Base-by-base conservation (phyloP, 176 grass and related monocot species). In the Elymus sibiricus region DNA sequence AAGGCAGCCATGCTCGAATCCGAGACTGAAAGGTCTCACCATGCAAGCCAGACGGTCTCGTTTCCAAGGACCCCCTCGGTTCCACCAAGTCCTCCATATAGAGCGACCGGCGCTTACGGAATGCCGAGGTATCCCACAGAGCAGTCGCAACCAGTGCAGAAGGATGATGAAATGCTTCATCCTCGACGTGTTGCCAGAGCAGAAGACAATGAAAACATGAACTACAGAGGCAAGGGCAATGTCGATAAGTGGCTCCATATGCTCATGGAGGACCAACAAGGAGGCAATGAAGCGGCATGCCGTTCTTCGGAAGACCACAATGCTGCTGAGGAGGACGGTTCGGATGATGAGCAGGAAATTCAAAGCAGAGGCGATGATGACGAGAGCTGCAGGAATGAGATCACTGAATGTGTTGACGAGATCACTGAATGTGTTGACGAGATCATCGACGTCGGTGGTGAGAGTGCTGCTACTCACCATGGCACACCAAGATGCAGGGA, bases 171-270 rank as follows among this genome's bases (percentile, higher is more conserved):
- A 9, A 12, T 10, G 11, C 51, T 35, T 64, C 49, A 61, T 39
- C 35, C 35, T 28, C 69, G 3, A 31, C 53, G 42, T 24, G 24
- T 43, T 35, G 60, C 25, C 35, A 83, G 44, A 83, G 64, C 82
- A 22, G 97, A 91, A 73, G 90, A 89, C 26, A 87, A 85, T 34
- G 88, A 70, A 43, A 78, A 88, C 71, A 73, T 79, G 63, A 92
- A 90, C 47, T 70, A 93, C 78, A 58, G 80, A 69, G 92, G 92
- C n/a, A 94, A 92, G 84, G 87, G 75, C 55, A 93, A 92, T 51
- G 86, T 91, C 29, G 90, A 94, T 17, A 94, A 83, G 79, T 96
- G 97, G 94, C 94, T 95, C 79, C 84, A 95, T 42, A 83, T 94
- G 78, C 84, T 92, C 43, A 84, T 89, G 80, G 84, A 91, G 11